These are phyloP conservation scores for Persicaria tinctoria DNA, from an alignment of 148 eudicot genomes.

Conservation along the genomic window DNA sequence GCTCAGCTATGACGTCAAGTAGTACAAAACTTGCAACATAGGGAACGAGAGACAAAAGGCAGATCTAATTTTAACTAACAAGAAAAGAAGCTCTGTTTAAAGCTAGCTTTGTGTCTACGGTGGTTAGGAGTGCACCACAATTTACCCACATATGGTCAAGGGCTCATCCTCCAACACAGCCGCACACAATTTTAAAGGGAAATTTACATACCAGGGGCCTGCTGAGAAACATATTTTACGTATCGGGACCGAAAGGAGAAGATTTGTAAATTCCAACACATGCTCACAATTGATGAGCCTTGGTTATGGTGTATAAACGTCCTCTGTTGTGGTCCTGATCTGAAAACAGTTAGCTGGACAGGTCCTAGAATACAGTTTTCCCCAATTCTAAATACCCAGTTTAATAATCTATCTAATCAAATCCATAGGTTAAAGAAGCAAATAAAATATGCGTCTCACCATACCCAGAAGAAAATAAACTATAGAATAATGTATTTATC, in stretches of 20 bases:
- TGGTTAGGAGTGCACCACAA: neutral
- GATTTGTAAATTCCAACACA: conserved; percentile 3
- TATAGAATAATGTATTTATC: neutral
- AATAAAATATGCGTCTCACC: neutral
- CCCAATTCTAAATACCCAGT: neutral
- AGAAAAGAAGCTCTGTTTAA: too few species aligned
- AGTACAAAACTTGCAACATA: neutral
- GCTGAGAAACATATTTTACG: neutral
- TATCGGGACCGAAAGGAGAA: neutral
- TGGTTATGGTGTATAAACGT: neutral
- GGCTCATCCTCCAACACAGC: conserved; percentile 4
- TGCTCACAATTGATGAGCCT: neutral
- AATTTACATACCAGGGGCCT: neutral
- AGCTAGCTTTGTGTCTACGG: neutral
- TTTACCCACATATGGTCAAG: conserved; percentile 5
- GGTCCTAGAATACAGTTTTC: too few species aligned
- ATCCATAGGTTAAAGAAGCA: neutral
- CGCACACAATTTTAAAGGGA: neutral
- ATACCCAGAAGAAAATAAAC: neutral
- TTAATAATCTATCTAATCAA: neutral
- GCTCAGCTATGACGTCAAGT: neutral
- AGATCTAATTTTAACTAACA: neutral
- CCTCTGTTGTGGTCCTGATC: neutral
- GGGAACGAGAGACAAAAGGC: neutral
- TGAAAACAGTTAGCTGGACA: neutral